Evolutionary conservation across 192 early-diverging fungal species (phyloP), one percentile per base, ranked within the genome.

Genomic region (Podila verticillata): DNA sequence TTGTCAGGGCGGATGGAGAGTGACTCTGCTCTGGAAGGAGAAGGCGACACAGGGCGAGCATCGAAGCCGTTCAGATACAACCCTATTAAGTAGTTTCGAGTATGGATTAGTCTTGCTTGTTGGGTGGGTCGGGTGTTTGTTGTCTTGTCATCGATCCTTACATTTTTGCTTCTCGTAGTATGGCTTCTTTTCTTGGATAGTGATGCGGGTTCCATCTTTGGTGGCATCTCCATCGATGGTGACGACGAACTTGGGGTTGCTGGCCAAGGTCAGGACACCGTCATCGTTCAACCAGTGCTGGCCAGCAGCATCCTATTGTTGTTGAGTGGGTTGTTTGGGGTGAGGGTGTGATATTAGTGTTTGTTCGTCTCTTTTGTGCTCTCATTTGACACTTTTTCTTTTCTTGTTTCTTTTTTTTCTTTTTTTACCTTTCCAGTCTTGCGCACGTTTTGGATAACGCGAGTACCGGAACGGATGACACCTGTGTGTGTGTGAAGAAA

Each of bases 101-200:
- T 10, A 54, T 7, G 20, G 51, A 17, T 54, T 24, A n/a, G 51
- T 54, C 22, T 24, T 54, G n/a, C n/a, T n/a, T n/a, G n/a, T n/a
- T n/a, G n/a, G n/a, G n/a, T n/a, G n/a, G n/a, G n/a, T n/a, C n/a
- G n/a, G n/a, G n/a, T n/a, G n/a, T n/a, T n/a, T n/a, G n/a, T n/a
- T n/a, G n/a, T n/a, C n/a, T n/a, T 20, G 30, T 24, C 26, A 28
- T 60, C 29, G 28, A 1, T 26, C 17, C 51, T 63, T 67, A 80
- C 75, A 80, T 54, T 80, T 80, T 62, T 80, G 77, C 35, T 80
- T 80, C 44, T 80, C 77, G 66, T 80, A 67, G 54, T 80, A 72
- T 26, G 77, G 59, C 66, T 80, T 80, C 65, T 72, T 80, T 36
- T 80, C 77, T 64, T 80, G 77, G 57, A 80, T 68, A 30, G 61